These are phyloP conservation scores for Tulasnella sp. DNA, from an alignment of 768 basidiomycete genomes.

Conservation along the genomic window DNA sequence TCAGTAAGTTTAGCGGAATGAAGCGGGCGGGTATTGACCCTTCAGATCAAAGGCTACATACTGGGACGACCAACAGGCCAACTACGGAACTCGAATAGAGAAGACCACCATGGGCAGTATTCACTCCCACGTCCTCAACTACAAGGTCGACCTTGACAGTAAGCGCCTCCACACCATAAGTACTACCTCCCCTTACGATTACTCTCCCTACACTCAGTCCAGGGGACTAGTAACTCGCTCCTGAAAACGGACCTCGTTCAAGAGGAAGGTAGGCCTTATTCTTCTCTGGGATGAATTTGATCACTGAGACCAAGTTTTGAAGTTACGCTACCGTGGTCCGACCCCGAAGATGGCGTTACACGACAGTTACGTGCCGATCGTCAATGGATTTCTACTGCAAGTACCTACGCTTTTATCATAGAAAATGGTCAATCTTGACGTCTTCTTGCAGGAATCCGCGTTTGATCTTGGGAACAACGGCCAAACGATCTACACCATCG, in stretches of 20 bases:
- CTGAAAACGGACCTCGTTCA: not conserved
- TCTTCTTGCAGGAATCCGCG: not conserved
- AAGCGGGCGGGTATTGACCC: too few species aligned
- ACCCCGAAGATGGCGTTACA: not conserved
- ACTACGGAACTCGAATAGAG: not conserved
- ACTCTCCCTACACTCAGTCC: not conserved
- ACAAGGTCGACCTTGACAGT: constrained; percentile 4
- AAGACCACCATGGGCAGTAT: constrained; percentile 1
- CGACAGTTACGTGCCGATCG: not conserved
- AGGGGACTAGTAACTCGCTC: not conserved
- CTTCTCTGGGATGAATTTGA: not conserved
- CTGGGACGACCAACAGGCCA: not conserved
- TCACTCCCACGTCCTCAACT: not conserved
- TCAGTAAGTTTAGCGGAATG: too few species aligned
- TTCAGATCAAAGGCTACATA: not conserved
- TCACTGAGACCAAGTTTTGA: not conserved
- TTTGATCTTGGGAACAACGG: not conserved
- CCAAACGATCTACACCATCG: not conserved
- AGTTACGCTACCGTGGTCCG: constrained; percentile 1
- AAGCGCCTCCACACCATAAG: too few species aligned
- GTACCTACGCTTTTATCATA: too few species aligned
- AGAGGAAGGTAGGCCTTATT: not conserved
- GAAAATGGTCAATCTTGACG: too few species aligned
- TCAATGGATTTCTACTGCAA: too few species aligned
- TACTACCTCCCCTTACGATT: not conserved